These are phyloP conservation scores for Ichthyophthirius multifiliis DNA, from an alignment of 169 alveolate genomes.

Conservation along the genomic window DNA sequence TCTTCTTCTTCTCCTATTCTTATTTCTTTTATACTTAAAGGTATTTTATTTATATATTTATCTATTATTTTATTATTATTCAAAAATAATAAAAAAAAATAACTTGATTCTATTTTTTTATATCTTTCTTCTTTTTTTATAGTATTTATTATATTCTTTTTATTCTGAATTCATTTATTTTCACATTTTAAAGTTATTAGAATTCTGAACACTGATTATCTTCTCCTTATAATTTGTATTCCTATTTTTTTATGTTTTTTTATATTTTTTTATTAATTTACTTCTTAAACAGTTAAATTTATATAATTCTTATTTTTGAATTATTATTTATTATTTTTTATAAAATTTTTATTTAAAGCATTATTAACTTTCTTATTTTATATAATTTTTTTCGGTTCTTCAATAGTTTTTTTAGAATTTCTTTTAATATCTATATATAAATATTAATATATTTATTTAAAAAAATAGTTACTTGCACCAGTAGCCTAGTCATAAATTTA, in stretches of 20 bases:
- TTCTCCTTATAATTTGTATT: not conserved
- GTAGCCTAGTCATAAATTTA: constrained; percentile 25
- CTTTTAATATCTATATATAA: not conserved
- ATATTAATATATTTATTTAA: not conserved
- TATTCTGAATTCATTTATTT: not conserved
- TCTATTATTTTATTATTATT: not conserved
- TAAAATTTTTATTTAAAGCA: not conserved
- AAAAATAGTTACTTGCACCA: constrained; percentile 26
- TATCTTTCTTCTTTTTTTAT: not conserved
- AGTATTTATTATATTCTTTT: not conserved
- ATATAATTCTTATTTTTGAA: not conserved
- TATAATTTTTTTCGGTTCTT: constrained; percentile 4
- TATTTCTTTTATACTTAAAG: not conserved
- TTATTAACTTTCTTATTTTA: not conserved
- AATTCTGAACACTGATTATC: not conserved
- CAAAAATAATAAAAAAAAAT: not conserved
- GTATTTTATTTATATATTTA: not conserved
- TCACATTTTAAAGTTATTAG: not conserved
- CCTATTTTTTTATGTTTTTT: not conserved
- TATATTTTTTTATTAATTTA: no score
- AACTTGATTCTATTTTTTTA: not conserved
- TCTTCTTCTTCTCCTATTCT: not conserved
- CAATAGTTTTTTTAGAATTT: not conserved
- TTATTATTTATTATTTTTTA: not conserved
- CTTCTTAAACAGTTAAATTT: not conserved